A percentile compares a stretch with the other conserved stretches of the same genome.
Evolutionary conservation across 306 rosid species (phyloP).

Genomic region (Malus domestica): ASM211411v1 NC_041803.1:27694501-27695000

Average conservation of each 20-base stretch:
- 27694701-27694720: slow-evolving; percentile 59
- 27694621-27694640: slow-evolving; percentile 30
- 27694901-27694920: not conserved
- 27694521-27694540: slow-evolving; percentile 19
- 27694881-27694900: not conserved
- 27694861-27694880: not conserved
- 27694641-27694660: slow-evolving; percentile 23
- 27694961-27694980: slow-evolving; percentile 28
- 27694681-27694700: slow-evolving; percentile 39
- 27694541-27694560: slow-evolving; percentile 38
- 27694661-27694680: slow-evolving; percentile 29
- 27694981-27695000: slow-evolving; percentile 32
- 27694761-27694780: slow-evolving; percentile 48
- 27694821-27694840: slow-evolving; percentile 44
- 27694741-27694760: slow-evolving; percentile 77
- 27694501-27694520: slow-evolving; percentile 23
- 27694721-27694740: slow-evolving; percentile 52
- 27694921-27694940: not conserved
- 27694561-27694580: slow-evolving; percentile 55
- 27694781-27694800: slow-evolving; percentile 28
- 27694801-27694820: slow-evolving; percentile 48
- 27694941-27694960: slow-evolving; percentile 44
- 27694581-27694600: slow-evolving; percentile 85
- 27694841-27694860: not conserved
- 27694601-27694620: slow-evolving; percentile 63